Conservation (phyloP, 352 stramenopile genomes). For the Phytophthora pseudosyringae region DNA sequence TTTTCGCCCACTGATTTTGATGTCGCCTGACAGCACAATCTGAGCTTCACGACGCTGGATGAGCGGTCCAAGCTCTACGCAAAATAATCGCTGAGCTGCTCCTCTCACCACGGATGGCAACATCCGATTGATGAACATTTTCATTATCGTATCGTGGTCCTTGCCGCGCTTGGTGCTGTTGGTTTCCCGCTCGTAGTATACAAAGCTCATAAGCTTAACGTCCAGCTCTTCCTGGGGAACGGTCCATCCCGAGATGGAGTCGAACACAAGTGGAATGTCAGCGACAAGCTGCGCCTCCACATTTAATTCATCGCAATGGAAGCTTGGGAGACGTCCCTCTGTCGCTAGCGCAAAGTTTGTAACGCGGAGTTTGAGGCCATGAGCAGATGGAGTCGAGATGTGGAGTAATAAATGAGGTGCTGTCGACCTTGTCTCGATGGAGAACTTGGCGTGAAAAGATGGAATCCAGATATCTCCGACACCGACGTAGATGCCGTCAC, state of each 20-base stretch:
- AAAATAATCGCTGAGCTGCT: conserved; percentile 66
- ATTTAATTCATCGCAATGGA: conserved; percentile 82
- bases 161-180: conserved; percentile 64
- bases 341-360: conserved; percentile 75
- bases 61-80: conserved; percentile 64
- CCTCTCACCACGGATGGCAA: conserved; percentile 66
- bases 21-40: conserved; percentile 59
- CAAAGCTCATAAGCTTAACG: conserved; percentile 72
- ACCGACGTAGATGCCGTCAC: conserved; percentile 74
- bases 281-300: conserved; percentile 74
- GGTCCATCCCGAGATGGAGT: conserved; percentile 65
- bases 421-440: conserved; percentile 62
- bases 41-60: conserved; percentile 64
- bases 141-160: conserved; percentile 82
- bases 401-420: conserved; percentile 73
- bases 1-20: conserved; percentile 66
- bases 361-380: conserved; percentile 65
- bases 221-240: conserved; percentile 63
- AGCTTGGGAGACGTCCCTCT: conserved; percentile 68
- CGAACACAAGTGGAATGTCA: conserved; percentile 68
- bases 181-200: conserved; percentile 72
- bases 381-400: conserved; percentile 58
- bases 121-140: conserved; percentile 81
- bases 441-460: conserved; percentile 78
- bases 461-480: conserved; percentile 75